A percentile compares a stretch with the other conserved stretches of the same genome.
Conservation (phyloP, 2,329 filamentous ascomycete genomes). For the Aspergillus hortae region DNA sequence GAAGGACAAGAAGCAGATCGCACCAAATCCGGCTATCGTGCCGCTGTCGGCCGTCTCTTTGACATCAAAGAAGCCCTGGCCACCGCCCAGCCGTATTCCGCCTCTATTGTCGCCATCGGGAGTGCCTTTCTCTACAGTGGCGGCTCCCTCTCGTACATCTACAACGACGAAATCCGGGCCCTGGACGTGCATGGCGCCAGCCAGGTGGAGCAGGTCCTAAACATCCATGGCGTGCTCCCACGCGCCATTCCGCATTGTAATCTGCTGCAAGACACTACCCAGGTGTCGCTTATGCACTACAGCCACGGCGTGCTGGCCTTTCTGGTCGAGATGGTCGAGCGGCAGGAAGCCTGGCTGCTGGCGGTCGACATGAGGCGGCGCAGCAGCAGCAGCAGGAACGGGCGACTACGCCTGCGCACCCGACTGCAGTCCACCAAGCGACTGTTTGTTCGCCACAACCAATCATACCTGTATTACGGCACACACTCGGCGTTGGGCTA, state of each 20-base stretch:
- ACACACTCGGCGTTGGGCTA: conserved; percentile 55
- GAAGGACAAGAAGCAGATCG: conserved; percentile 42
- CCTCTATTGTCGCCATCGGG: conserved; percentile 57
- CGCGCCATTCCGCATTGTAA: conserved; percentile 33
- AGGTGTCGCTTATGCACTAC: conserved; percentile 56
- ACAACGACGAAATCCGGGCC: conserved; percentile 53
- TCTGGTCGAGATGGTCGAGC: conserved; percentile 47
- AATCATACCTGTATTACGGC: conserved; percentile 61
- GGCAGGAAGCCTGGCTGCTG: conserved; percentile 51
- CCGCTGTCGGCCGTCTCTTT: conserved; percentile 57
- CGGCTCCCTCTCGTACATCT: conserved; percentile 63
- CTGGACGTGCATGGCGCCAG: conserved; percentile 54
- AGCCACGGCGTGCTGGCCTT: conserved; percentile 57
- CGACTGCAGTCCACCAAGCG: conserved; percentile 49
- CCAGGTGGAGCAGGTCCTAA: conserved; percentile 53
- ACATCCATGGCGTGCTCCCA: conserved; percentile 46
- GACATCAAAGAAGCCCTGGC: conserved; percentile 61
- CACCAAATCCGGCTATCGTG: conserved; percentile 44
- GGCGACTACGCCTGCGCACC: conserved; percentile 41
- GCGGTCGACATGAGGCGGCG: conserved; percentile 43
- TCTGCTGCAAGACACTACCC: conserved; percentile 35
- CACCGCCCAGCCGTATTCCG: conserved; percentile 59
- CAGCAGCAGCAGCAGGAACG: conserved; percentile 16
- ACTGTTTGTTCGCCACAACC: conserved; percentile 66
- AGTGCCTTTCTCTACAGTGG: conserved; percentile 61